Evolutionary conservation across 495 filamentous ascomycete genomes (phyloP), one percentile per base, ranked within the genome.

Genomic region (Sporormia fimetaria): DNA sequence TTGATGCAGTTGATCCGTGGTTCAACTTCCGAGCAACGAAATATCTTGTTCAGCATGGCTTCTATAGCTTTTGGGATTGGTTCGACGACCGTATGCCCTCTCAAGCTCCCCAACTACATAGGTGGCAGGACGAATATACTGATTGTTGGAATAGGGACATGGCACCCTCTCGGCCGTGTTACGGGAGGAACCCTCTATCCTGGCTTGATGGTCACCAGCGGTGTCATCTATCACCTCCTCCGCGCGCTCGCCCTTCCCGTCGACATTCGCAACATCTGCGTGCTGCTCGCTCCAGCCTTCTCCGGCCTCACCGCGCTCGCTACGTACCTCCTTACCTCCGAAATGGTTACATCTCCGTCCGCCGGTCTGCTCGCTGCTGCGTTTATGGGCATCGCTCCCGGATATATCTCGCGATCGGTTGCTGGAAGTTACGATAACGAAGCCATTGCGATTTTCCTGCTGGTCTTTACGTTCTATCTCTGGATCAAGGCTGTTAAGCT

Each of bases 31-130:
- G 92, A 56, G 92, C 92, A 47, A 96, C 92, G 33, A 95, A 95
- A 66, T 95, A 99, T 54, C 74, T 99, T 33, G 81, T 96, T 39
- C 73, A 90, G 55, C 71, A 99, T 73, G 92, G 92, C 43, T 96
- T 99, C 66, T 92, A 94, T 62, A 84, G 80, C 61, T 99, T 99
- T 60, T 99, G 92, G 92, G 88, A 99, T 65, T 99, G 92, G 92
- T 99, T 99, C 58, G 92, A 99, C 67, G 92, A 99, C 70, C 80
- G 90, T 83, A 72, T 33, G 76, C 16, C 17, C 25, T 40, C 27
- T 23, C 26, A 42, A 10, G 10, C 24, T 17, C 14, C 6, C 3
- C 18, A 25, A 21, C 20, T 11, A 4, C 21, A 15, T 3, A 14
- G 37, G 25, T 28, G 16, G n/a, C 29, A 33, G 11, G 12, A 25